phyloP scores from a whole-genome alignment of 176 grass and related monocot genomes.

The Carex cristatella region DNA sequence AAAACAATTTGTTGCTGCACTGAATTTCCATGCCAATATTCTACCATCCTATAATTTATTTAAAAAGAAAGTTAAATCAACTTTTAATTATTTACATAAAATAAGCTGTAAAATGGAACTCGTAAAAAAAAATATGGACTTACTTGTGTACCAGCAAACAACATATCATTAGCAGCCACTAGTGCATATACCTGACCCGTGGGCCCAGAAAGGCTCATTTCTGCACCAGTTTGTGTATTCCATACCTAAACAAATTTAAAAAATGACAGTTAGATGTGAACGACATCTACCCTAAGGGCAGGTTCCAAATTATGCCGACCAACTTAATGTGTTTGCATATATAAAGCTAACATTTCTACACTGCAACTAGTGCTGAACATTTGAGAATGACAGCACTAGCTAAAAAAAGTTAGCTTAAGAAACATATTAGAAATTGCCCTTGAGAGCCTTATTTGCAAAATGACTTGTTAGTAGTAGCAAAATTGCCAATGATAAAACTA shows the following conservation, averaged over 20 bases:
- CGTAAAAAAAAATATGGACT: conserved; percentile 1
- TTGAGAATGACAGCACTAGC: neutral
- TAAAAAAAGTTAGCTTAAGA: neutral
- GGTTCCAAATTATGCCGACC: neutral
- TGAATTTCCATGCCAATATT: conserved; percentile 89
- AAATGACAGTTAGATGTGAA: neutral
- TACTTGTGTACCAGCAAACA: conserved; percentile 91
- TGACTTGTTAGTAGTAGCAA: neutral
- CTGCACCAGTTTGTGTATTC: conserved; percentile 69
- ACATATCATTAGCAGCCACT: conserved; percentile 59
- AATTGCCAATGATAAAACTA: neutral
- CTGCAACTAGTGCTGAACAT: neutral
- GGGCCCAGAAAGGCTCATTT: conserved; percentile 76
- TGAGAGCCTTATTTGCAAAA: neutral
- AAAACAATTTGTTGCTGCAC: conserved; percentile 49
- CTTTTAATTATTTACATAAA: conserved; percentile 2
- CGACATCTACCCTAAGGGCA: neutral
- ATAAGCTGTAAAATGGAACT: neutral
- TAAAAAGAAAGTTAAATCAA: neutral
- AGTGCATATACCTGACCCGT: conserved; percentile 90
- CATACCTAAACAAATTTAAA: conserved; percentile 44
- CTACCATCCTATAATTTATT: conserved; percentile 64
- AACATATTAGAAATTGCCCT: neutral
- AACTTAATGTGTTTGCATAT: neutral
- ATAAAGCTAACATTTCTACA: neutral